Evolutionary conservation across 1,284 basidiomycete species (phyloP), one percentile per base, ranked within the genome.

Genomic region (Athelia sp.): DNA sequence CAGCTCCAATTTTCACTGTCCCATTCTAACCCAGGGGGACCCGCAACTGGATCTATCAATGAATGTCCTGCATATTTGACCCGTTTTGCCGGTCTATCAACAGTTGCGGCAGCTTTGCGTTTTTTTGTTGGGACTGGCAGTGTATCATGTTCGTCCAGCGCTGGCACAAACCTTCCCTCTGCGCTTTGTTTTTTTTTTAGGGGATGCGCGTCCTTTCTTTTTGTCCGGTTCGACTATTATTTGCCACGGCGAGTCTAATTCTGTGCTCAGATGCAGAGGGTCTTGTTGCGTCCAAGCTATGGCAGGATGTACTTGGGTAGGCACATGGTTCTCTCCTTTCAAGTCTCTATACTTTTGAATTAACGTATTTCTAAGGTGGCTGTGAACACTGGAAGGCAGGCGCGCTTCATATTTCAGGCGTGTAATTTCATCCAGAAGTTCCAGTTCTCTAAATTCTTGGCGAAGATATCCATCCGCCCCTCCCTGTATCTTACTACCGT

Each of bases 341-440:
- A 35, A 38, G 17, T 34, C 23, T 19, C 52, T 52, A 52, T 53
- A 64, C n/a, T 40, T 15, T 21, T 43, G 6, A 18, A 66, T 56
- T 1, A 62, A 31, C 4, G 50, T 32, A 26, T 53, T 45, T 38
- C 60, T 15, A 2, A 49, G 48, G 3, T 47, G 35, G 23, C 55
- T 57, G 23, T 29, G 13, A 13, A 69, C 51, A 23, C 14, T 34
- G 1, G 23, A 15, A 8, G 58, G 59, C 3, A 69, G 49, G 9
- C 34, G 43, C 6, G 52, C 53, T 9, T 59, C 40, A 48, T 58
- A 62, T 14, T 50, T 26, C 10, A 68, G 47, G 10, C 26, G 26
- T 1, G 65, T 68, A 2, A 68, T 66, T 3, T 67, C 55, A 57
- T 70, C 61, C 15, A 69, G 51, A 59, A n/a, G n/a, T n/a, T n/a